Evolutionary conservation across 179 eudicot species (phyloP).

Genomic region (Corrigiola litoralis): DNA sequence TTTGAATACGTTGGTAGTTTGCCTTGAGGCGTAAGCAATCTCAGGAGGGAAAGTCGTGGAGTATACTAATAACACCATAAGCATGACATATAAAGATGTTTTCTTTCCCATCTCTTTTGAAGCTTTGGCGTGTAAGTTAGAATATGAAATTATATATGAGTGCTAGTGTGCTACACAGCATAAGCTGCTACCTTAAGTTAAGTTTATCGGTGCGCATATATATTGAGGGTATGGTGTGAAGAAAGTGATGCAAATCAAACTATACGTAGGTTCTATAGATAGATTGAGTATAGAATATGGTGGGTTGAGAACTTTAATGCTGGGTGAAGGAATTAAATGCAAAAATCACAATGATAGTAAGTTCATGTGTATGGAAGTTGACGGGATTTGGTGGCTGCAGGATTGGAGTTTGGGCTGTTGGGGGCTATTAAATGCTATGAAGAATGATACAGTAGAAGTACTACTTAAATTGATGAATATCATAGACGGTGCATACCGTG

Average conservation of each 20-base stretch:
- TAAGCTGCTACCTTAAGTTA: neutral
- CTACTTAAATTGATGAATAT: too few species aligned
- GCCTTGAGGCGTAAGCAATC: constrained; percentile 20
- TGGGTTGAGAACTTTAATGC: constrained; percentile 10
- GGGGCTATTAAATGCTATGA: constrained; percentile 17
- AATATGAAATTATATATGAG: neutral
- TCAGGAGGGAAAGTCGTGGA: constrained; percentile 2
- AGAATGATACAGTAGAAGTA: neutral
- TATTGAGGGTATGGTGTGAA: neutral
- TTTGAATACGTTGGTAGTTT: constrained; percentile 8
- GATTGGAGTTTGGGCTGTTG: constrained; percentile 11
- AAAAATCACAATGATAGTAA: constrained; percentile 13
- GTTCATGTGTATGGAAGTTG: constrained; percentile 25
- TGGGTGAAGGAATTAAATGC: constrained; percentile 23
- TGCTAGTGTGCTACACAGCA: neutral
- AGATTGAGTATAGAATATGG: constrained; percentile 8
- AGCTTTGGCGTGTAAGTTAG: neutral
- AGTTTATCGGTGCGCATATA: neutral
- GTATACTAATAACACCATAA: constrained; percentile 8
- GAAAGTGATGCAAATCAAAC: neutral
- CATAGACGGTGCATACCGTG: too few species aligned
- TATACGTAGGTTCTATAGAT: neutral
- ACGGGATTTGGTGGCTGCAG: constrained; percentile 26
- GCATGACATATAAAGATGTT: constrained; percentile 3
- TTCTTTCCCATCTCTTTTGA: constrained; percentile 7